Base-by-base conservation (phyloP, 345 rosid species). In the Clausena lansium region DNA sequence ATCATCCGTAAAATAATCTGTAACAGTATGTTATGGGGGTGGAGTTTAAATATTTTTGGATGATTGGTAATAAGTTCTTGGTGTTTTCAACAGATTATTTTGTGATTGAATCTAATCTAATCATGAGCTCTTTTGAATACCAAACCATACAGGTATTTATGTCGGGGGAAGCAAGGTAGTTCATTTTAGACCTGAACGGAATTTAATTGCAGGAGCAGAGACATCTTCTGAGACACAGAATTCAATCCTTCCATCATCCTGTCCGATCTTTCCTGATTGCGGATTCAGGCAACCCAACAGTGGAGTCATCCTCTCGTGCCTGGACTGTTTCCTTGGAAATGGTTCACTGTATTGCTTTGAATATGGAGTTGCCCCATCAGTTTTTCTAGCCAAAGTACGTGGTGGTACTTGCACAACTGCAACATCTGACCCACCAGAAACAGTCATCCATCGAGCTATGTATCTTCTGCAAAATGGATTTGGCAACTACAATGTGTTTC, bases 121-220 rank as follows among this genome's bases (percentile, higher is more conserved):
- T 65, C 52, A 68, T 9, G 52, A 15, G 27, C 30, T 67, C 5
- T 61, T 67, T 55, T 68, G 73, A 58, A 76, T 71, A 35, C 47
- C 50, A 41, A 77, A 76, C 68, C 39, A 19, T 77, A 78, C 76
- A 96, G 99, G 98, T 41, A 89, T 96, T 55, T 96, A 83, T 88
- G 98, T 96, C 22, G 99, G 99, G 68, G 99, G 98, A 83, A 91
- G 94, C 92, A 96, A 96, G 86, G 97, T 96, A 80, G 98, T 96
- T 77, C 99, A 94, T 74, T 96, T 96, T 85, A 89, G 90, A 77
- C 98, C 98, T 39, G 89, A 92, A 73, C 79, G 74, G 22, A 87
- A 82, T 67, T 67, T 85, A 27, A 77, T 85, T 81, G 77, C 88
- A 60, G 80, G 81, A 70, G 70, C 52, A 2, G 86, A 78, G 58